Percentiles rank a stretch among this genome's conserved stretches.
Evolutionary conservation across 306 rosid species (phyloP).

Genomic region (Luffa acutangula): DNA sequence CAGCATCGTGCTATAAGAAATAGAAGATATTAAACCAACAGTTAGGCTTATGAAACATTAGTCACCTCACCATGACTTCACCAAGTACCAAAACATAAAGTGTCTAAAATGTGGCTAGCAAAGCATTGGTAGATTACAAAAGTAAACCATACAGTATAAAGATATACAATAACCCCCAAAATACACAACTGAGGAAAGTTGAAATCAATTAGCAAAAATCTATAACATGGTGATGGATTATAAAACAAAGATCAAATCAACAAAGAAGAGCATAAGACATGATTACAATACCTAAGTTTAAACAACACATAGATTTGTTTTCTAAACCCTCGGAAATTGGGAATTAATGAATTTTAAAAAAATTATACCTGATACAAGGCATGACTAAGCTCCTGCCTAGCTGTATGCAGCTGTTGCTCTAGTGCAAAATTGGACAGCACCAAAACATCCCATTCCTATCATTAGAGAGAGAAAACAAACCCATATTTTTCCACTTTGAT

Average conservation of each 20-base stretch:
- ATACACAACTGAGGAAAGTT: neutral
- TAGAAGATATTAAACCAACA: neutral
- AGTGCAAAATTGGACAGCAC: constrained; percentile 82
- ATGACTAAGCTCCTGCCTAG: constrained; percentile 93
- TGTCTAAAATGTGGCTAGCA: neutral
- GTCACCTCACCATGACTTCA: neutral
- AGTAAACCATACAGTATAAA: neutral
- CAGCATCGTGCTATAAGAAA: constrained; percentile 77
- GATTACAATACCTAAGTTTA: neutral
- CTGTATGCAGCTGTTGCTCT: constrained; percentile 90
- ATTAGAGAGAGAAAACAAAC: neutral
- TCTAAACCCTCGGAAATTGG: neutral
- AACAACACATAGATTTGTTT: neutral
- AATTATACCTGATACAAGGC: constrained; percentile 77
- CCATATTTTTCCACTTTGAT: neutral
- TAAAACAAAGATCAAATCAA: neutral
- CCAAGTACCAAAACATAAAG: neutral
- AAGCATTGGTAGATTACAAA: neutral
- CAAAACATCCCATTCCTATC: constrained; percentile 88
- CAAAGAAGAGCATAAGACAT: neutral
- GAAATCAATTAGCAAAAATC: neutral
- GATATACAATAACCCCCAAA: neutral
- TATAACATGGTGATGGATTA: neutral
- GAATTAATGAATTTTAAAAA: neutral
- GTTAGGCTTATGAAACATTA: neutral